A percentile compares a stretch with the other conserved stretches of the same genome.
Conservation (phyloP, 164 flowering plant species). For the Pachysandra terminalis region DNA sequence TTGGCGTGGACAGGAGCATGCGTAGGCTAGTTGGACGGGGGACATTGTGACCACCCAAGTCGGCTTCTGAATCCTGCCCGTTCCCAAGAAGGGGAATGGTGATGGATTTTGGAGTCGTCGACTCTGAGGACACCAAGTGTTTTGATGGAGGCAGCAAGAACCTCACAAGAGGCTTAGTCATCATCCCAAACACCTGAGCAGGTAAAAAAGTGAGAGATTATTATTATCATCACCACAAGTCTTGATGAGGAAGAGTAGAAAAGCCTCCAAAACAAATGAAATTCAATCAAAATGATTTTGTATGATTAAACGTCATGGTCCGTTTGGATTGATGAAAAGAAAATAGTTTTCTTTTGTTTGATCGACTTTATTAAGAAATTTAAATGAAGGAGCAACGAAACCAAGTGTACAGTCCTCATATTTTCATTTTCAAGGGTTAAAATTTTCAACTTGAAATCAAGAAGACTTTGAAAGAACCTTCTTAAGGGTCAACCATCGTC, state of each 20-base stretch:
- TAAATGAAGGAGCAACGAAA: too few species aligned
- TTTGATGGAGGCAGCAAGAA: constrained; percentile 54
- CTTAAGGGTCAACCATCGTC: too few species aligned
- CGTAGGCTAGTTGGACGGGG: constrained; percentile 59
- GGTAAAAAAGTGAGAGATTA: background rate
- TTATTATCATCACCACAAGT: background rate
- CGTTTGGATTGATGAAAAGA: too few species aligned
- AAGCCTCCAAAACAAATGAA: background rate
- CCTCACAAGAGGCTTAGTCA: constrained; percentile 84
- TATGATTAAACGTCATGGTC: too few species aligned
- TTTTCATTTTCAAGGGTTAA: too few species aligned
- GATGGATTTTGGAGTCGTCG: constrained; percentile 63
- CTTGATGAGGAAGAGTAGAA: background rate
- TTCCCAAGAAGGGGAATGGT: constrained; percentile 56
- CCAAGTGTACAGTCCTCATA: too few species aligned
- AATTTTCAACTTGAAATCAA: too few species aligned
- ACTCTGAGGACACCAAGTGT: constrained; percentile 39
- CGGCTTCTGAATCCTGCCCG: constrained; percentile 45
- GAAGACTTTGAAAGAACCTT: too few species aligned
- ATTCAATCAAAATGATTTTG: background rate
- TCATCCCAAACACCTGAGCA: constrained; percentile 60
- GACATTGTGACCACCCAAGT: constrained; percentile 16
- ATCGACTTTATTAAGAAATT: too few species aligned
- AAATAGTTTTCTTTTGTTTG: too few species aligned
- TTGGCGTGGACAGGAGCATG: constrained; percentile 55